These are phyloP conservation scores for Podospora tetraspora DNA, from an alignment of 495 filamentous ascomycete genomes.

Conservation along the genomic window DNA sequence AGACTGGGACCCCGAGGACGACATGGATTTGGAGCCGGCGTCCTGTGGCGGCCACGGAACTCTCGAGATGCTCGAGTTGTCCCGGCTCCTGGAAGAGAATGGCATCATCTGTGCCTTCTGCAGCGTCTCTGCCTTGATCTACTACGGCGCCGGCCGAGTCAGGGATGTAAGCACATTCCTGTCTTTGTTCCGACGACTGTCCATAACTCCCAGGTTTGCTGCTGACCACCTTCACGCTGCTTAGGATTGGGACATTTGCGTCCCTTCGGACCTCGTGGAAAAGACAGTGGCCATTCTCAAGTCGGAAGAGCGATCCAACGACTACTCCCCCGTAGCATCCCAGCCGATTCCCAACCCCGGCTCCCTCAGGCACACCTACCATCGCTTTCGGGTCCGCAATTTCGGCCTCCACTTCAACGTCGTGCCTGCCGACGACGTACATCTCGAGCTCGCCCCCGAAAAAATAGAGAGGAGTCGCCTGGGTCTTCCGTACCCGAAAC, in stretches of 20 bases:
- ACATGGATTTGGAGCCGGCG: neutral
- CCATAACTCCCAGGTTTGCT: neutral
- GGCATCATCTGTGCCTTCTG: neutral
- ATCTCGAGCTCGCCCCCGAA: neutral
- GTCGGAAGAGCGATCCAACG: neutral
- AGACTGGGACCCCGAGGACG: neutral
- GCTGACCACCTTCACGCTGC: neutral
- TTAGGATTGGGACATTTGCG: neutral
- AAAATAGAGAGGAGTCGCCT: neutral
- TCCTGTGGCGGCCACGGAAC: neutral
- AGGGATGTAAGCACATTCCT: neutral
- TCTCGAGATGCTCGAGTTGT: neutral
- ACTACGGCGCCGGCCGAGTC: neutral
- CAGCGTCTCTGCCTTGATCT: neutral
- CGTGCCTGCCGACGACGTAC: neutral
- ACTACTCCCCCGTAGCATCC: neutral
- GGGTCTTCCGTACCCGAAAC: neutral
- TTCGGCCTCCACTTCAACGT: neutral
- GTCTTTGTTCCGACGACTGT: neutral
- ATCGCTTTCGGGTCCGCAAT: neutral
- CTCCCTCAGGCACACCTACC: neutral
- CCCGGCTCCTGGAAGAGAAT: neutral
- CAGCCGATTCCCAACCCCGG: neutral
- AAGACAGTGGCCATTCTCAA: neutral
- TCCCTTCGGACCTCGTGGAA: neutral